These are phyloP conservation scores for Mortierella sp. DNA, from an alignment of 371 early-diverging fungal genomes.

Conservation along the genomic window DNA sequence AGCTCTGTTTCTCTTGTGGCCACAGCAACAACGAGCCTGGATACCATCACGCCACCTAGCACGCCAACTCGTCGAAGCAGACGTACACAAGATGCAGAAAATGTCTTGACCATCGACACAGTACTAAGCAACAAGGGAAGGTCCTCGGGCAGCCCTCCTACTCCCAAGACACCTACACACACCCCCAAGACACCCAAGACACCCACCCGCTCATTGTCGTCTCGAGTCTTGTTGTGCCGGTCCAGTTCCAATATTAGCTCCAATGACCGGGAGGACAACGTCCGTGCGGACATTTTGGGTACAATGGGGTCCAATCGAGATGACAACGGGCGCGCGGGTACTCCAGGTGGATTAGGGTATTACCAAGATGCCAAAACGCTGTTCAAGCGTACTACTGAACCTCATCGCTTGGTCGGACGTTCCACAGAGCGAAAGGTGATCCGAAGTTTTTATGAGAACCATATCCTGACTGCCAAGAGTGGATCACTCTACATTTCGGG, in stretches of 20 bases:
- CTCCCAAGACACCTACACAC: not conserved
- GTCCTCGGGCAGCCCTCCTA: not conserved
- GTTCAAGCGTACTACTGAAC: slow-evolving; percentile 72
- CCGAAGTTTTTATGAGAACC: slow-evolving; percentile 61
- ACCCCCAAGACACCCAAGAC: too few relatives aligned
- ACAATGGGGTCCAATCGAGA: too few relatives aligned
- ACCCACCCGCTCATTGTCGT: not conserved
- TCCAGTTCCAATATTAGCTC: too few relatives aligned
- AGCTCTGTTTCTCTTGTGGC: not conserved
- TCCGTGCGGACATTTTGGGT: too few relatives aligned
- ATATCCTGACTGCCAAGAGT: slow-evolving; percentile 55
- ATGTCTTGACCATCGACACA: not conserved
- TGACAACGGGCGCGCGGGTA: too few relatives aligned
- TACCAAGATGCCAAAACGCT: slow-evolving; percentile 67
- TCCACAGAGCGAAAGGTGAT: slow-evolving; percentile 71
- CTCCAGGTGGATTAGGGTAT: too few relatives aligned
- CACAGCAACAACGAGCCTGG: not conserved
- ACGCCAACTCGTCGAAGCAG: slow-evolving; percentile 15
- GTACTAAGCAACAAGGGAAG: not conserved
- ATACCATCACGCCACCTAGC: slow-evolving; percentile 17
- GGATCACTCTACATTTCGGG: slow-evolving; percentile 89
- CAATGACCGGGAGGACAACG: too few relatives aligned
- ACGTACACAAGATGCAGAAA: not conserved
- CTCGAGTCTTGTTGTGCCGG: too few relatives aligned
- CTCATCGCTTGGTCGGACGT: slow-evolving; percentile 80